Evolutionary conservation across 129 eudicot species (phyloP).

Genomic region (Artemisia argyi): DNA sequence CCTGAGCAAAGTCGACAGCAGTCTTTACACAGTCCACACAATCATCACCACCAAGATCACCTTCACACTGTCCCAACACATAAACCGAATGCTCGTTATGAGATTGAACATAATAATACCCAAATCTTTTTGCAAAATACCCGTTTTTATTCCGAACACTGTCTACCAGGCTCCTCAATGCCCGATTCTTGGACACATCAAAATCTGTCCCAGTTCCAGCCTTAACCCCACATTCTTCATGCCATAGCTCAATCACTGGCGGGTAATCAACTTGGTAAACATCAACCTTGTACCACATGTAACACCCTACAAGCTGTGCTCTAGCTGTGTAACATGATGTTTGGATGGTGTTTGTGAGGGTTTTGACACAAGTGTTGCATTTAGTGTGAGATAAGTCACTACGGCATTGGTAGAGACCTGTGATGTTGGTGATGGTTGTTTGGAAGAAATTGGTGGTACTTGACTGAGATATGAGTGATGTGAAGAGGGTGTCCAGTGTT

Average conservation of each 20-base stretch:
- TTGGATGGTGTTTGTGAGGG: constrained; percentile 23
- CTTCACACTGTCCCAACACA: constrained; percentile 96
- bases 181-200: constrained; percentile 46
- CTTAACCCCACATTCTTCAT: constrained; percentile 60
- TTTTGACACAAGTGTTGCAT: constrained; percentile 57
- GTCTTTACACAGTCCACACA: constrained; percentile 77
- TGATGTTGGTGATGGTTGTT: constrained; percentile 45
- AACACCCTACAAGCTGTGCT: constrained; percentile 64
- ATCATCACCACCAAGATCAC: constrained; percentile 58
- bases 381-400: constrained; percentile 54
- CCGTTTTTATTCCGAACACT: constrained; percentile 67
- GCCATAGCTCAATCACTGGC: constrained; percentile 46
- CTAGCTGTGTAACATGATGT: constrained; percentile 65
- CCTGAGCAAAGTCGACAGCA: constrained; percentile 35
- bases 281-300: constrained; percentile 54
- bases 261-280: constrained; percentile 43
- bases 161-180: constrained; percentile 48
- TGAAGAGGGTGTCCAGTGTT: constrained; percentile 17
- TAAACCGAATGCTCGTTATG: constrained; percentile 25
- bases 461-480: constrained; percentile 46
- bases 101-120: background rate
- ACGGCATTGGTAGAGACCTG: constrained; percentile 79
- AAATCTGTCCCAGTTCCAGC: constrained; percentile 63
- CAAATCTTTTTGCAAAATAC: constrained; percentile 52
- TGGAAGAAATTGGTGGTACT: constrained; percentile 58